These are phyloP conservation scores for Mycena vitilis DNA, from an alignment of 768 basidiomycete species.

Conservation along the genomic window DNA sequence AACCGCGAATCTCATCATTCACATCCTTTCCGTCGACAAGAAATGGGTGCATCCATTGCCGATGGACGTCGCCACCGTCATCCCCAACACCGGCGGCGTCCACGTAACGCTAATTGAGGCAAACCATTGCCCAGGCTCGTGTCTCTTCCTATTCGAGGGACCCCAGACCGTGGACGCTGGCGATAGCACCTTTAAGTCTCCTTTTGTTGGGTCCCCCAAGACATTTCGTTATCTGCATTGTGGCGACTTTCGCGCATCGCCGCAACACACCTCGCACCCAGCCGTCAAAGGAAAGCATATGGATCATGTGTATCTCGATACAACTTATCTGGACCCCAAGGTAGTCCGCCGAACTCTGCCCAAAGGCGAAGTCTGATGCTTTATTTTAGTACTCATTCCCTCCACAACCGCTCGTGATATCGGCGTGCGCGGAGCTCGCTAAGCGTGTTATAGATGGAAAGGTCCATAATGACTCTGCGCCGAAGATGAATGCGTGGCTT, in stretches of 20 bases:
- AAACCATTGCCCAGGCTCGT: slow-evolving; percentile 98
- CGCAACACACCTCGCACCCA: slow-evolving; percentile 87
- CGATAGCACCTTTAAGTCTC: slow-evolving; percentile 80
- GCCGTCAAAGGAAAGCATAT: slow-evolving; percentile 83
- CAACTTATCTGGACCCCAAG: slow-evolving; percentile 94
- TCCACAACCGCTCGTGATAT: slow-evolving; percentile 93
- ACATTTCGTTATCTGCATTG: slow-evolving; percentile 94
- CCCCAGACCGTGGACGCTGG: slow-evolving; percentile 90
- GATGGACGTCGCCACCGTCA: slow-evolving; percentile 76
- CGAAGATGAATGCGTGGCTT: slow-evolving; percentile 67
- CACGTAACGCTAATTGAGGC: slow-evolving; percentile 95
- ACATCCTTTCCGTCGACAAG: slow-evolving; percentile 89
- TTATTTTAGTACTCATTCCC: slow-evolving; percentile 86
- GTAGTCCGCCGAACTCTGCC: slow-evolving; percentile 41
- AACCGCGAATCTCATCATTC: slow-evolving; percentile 91
- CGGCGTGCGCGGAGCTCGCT: slow-evolving; percentile 90
- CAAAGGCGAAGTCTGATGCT: slow-evolving; percentile 16
- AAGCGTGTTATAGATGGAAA: slow-evolving; percentile 63
- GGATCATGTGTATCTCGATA: slow-evolving; percentile 93
- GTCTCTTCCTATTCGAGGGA: slow-evolving; percentile 94
- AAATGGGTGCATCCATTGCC: slow-evolving; percentile 92
- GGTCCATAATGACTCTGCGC: slow-evolving; percentile 42
- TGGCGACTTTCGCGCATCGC: slow-evolving; percentile 93
- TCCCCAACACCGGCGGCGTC: slow-evolving; percentile 89
- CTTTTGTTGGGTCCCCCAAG: slow-evolving; percentile 74